phyloP scores from a whole-genome alignment of 306 rosid species.

The Prosopis cineraria region DNA sequence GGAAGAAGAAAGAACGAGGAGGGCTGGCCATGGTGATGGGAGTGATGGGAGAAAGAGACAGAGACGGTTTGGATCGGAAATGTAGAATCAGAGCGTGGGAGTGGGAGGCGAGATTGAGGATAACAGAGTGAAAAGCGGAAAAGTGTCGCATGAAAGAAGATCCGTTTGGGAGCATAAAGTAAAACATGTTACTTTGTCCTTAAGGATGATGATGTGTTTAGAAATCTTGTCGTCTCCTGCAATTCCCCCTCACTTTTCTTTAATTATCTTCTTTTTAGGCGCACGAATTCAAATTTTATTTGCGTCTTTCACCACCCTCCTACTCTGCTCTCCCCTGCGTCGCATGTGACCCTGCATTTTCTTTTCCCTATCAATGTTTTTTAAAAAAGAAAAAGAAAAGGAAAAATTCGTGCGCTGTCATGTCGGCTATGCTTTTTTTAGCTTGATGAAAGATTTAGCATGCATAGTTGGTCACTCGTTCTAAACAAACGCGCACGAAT shows the following conservation, averaged over 20 bases:
- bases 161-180: conserved; percentile 20
- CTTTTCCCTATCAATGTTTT: not conserved
- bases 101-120: no score
- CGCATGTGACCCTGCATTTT: not conserved
- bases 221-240: conserved; percentile 19
- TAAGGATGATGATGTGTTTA: conserved; percentile 40
- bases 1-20: conserved; percentile 44
- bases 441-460: no score
- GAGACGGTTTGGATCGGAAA: no score
- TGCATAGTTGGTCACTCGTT: not conserved
- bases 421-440: not conserved
- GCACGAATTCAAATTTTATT: not conserved
- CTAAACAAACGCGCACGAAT: no score
- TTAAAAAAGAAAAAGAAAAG: not conserved
- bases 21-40: conserved; percentile 47
- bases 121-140: conserved; percentile 20
- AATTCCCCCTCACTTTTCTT: not conserved
- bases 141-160: conserved; percentile 26
- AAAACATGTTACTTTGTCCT: conserved; percentile 46
- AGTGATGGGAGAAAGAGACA: conserved; percentile 14
- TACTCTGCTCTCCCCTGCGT: not conserved
- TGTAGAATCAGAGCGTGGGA: no score
- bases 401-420: not conserved
- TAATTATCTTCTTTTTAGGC: not conserved
- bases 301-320: not conserved